Base-by-base conservation (phyloP, 495 filamentous ascomycete species). In the Bombardia bombarda region DNA sequence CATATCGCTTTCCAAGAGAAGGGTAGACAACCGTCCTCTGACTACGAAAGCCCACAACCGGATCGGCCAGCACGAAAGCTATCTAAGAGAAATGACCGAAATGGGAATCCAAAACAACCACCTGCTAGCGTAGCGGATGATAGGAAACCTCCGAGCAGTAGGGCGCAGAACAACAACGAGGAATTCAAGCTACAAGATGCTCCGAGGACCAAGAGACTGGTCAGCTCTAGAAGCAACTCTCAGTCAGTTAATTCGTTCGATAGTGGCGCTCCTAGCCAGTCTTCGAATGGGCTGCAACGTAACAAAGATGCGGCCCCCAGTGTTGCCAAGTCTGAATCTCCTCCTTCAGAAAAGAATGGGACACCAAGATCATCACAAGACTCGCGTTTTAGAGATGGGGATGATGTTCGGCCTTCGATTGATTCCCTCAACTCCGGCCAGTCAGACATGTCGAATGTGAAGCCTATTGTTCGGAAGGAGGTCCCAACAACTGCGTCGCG, bases 1-100 rank as follows among this genome's bases (percentile, higher is more conserved):
- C 89, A 97, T 62, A 94, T 95, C 56, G 86, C 87, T 28, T 93
- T 86, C 58, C 88, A 94, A 59, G 87, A 93, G 54, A 90, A 89
- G 56, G 80, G 80, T 0, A 76, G 86, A 35, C 78, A 86, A 52
- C 46, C 66, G 3, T 73, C 74, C 4, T 67, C 71, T 9, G 74
- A 78, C 8, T 58, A 70, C 30, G 71, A 75, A 25, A 66, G 46
- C 24, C 61, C 63, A 3, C 70, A 68, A 38, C 61, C 62, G 16
- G 58, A 67, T 33, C 56, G 62, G 8, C 52, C 66, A 4, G 46
- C 52, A 16, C 60, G 72, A 13, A 74, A 69, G 46, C 56, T 68
- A 1, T 72, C 70, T 14, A 72, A 71, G 52, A 61, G 60, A 40
- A 43, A 45, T 18, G 61, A 67, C 40, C 60, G 58, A 37, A 65